A percentile compares a stretch with the other conserved stretches of the same genome.
These are phyloP conservation scores for Botrytis paeoniae DNA, from an alignment of 2,329 filamentous ascomycete genomes.

Conservation along the genomic window DNA sequence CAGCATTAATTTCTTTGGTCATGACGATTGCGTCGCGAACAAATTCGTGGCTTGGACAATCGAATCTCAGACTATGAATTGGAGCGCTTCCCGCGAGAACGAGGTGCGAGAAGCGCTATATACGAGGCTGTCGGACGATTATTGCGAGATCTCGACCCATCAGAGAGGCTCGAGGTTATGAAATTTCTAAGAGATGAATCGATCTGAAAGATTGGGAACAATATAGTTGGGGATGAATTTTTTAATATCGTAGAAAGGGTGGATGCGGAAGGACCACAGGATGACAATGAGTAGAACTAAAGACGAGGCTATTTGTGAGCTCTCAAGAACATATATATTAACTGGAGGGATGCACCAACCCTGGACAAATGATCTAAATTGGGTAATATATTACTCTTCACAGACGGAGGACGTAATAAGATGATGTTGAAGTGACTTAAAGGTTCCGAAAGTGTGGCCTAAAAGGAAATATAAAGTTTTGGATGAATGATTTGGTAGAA, in stretches of 20 bases:
- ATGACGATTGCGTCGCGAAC: slow-evolving; percentile 26
- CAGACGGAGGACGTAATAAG: no score
- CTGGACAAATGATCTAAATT: not conserved
- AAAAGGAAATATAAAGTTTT: slow-evolving; percentile 2
- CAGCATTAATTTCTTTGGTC: slow-evolving; percentile 34
- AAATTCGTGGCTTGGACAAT: slow-evolving; percentile 13
- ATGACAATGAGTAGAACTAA: slow-evolving; percentile 13
- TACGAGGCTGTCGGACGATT: slow-evolving; percentile 36
- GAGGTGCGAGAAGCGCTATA: slow-evolving; percentile 37
- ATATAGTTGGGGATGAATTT: not conserved
- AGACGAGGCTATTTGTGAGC: slow-evolving; percentile 17
- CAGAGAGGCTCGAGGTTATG: slow-evolving; percentile 24
- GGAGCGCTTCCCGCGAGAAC: slow-evolving; percentile 37
- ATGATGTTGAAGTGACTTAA: not conserved
- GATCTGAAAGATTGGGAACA: not conserved
- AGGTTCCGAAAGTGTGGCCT: not conserved
- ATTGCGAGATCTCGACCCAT: slow-evolving; percentile 34
- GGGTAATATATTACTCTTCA: not conserved
- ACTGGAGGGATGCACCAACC: not conserved
- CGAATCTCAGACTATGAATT: slow-evolving; percentile 17
- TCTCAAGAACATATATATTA: not conserved
- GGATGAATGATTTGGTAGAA: not conserved
- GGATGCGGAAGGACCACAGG: slow-evolving; percentile 5
- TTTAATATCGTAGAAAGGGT: not conserved
- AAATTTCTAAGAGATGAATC: not conserved